Evolutionary conservation across 2,329 filamentous ascomycete species (phyloP).

Genomic region (Fusarium sp.): DNA sequence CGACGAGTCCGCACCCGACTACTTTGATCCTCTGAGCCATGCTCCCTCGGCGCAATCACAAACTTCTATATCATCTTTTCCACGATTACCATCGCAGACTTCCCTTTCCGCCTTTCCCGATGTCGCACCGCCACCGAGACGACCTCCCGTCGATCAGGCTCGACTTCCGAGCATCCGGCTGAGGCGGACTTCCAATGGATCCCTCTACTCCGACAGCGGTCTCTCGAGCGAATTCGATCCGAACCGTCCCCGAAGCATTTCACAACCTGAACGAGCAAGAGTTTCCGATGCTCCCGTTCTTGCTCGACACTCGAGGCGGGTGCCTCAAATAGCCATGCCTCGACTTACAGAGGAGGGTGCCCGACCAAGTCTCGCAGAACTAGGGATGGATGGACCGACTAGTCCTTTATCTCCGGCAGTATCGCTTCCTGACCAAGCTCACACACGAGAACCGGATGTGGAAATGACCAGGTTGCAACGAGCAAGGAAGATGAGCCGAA

Average conservation of each 20-base stretch:
- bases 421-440: conserved; percentile 43
- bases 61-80: conserved; percentile 27
- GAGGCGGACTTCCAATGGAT: conserved; percentile 40
- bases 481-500: conserved; percentile 41
- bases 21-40: conserved; percentile 41
- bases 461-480: conserved; percentile 19
- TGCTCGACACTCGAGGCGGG: conserved; percentile 46
- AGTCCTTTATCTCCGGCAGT: conserved; percentile 41
- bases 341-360: conserved; percentile 55
- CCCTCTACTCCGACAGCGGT: conserved; percentile 32
- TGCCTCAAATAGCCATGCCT: conserved; percentile 51
- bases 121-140: conserved; percentile 20
- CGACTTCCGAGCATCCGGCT: conserved; percentile 44
- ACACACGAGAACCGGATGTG: not conserved
- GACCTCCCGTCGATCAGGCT: conserved; percentile 28
- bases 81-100: conserved; percentile 22
- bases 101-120: conserved; percentile 31
- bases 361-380: conserved; percentile 51
- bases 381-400: conserved; percentile 40
- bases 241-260: conserved; percentile 51
- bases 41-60: conserved; percentile 40
- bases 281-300: conserved; percentile 31
- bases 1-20: conserved; percentile 39
- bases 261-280: conserved; percentile 48
- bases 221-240: conserved; percentile 19